Conservation (phyloP, 1,139 yeast genomes). For the Meyerozyma sp. region DNA sequence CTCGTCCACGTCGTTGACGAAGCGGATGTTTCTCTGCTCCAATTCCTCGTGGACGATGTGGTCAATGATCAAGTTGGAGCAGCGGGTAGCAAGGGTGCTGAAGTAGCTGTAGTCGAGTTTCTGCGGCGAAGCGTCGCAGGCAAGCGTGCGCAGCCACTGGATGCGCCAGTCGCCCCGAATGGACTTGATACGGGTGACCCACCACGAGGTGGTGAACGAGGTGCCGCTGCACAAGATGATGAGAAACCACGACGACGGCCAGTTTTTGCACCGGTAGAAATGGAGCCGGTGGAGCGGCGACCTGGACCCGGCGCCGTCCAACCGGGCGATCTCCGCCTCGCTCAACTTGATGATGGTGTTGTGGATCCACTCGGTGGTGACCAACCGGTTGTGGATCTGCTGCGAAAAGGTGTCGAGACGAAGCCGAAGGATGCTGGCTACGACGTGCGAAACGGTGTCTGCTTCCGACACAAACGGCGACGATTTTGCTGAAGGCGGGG, state of each 20-base stretch:
- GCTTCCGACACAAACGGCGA: slow-evolving; percentile 23
- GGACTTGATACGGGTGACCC: slow-evolving; percentile 60
- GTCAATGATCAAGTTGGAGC: slow-evolving; percentile 57
- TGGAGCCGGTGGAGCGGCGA: slow-evolving; percentile 13
- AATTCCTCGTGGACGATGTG: slow-evolving; percentile 63
- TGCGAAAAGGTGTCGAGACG: slow-evolving; percentile 51
- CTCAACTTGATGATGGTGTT: slow-evolving; percentile 49
- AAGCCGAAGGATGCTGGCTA: slow-evolving; percentile 37
- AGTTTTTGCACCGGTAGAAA: slow-evolving; percentile 56
- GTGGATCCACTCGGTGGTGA: slow-evolving; percentile 64
- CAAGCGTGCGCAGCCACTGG: slow-evolving; percentile 37
- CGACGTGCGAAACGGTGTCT: slow-evolving; percentile 27
- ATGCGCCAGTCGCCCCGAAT: slow-evolving; percentile 61
- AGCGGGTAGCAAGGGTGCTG: slow-evolving; percentile 41
- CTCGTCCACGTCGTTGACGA: slow-evolving; percentile 17
- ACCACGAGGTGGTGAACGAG: slow-evolving; percentile 48
- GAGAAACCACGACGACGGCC: slow-evolving; percentile 74
- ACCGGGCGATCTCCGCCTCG: slow-evolving; percentile 29
- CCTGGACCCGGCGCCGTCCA: slow-evolving; percentile 5
- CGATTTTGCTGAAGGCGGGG: slow-evolving; percentile 14
- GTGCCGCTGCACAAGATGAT: slow-evolving; percentile 42
- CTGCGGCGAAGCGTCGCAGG: slow-evolving; percentile 12
- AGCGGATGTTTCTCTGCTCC: slow-evolving; percentile 32
- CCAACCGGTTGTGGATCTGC: slow-evolving; percentile 48
- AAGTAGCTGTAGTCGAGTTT: slow-evolving; percentile 45